Base-by-base conservation (phyloP, 1,284 basidiomycete genomes). In the Ustilago curta region DNA sequence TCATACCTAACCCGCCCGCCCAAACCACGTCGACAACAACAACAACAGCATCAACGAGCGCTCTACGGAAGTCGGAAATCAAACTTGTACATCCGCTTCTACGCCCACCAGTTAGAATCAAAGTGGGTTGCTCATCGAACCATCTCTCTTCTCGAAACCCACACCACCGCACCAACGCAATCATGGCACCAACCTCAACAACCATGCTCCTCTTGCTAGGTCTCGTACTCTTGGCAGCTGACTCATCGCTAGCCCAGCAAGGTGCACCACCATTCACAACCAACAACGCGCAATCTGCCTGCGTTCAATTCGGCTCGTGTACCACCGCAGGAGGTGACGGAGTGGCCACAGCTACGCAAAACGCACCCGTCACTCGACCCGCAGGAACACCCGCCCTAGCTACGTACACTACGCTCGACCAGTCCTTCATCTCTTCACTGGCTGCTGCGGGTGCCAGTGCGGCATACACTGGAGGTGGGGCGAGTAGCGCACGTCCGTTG, bases 251-350 rank as follows among this genome's bases (percentile, higher is more conserved):
- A 32, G 59, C 49, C 3, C 58, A 55, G 29, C 57, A 62, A 40
- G 58, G 53, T 2, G 51, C 52, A 27, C 55, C 70, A 16, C 64
- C 64, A 25, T 60, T 37, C 32, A 60, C 65, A 4, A 74, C 71
- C 4, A 49, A 74, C 58, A 74, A 74, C 23, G 52, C 40, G 19
- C 62, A 66, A 45, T 43, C 37, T 3, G 71, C 66, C 1, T 74
- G 66, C 37, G 62, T 74, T 12, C 19, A 74, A 48, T 74, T 32
- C 53, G 71, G 71, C 14, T 63, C 61, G 1, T 74, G 71, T 45
- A 43, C 61, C 0, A 70, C 66, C 18, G 62, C 61, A 0, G 58
- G 61, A 12, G 62, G 66, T 1, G 56, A 56, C 19, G 44, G 50
- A 8, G 50, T 65, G 5, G 12, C 58, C 29, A 74, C 71, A 1